Evolutionary conservation across 495 filamentous ascomycete genomes (phyloP), one percentile per base, ranked within the genome.

Genomic region (Lindgomyces ingoldianus): DNA sequence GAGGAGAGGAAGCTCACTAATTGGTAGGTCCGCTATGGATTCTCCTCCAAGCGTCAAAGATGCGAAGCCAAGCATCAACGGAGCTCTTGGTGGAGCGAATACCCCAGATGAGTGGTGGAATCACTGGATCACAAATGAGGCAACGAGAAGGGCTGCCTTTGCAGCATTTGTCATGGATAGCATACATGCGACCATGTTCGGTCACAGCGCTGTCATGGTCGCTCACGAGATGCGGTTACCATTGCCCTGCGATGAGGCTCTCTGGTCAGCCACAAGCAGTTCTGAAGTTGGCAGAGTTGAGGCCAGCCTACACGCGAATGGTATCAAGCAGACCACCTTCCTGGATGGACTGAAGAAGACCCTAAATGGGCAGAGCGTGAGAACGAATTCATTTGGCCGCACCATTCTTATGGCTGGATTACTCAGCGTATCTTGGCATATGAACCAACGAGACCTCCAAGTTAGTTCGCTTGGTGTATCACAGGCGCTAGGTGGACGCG

Each of bases 101-200:
- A 90, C 86, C 1, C 84, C 86, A 0, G 94, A 96, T 58, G 91
- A 96, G 70, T 94, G 89, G 77, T 98, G 94, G 94, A 90, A 91
- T 66, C 87, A 91, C 65, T 98, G 94, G 94, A 95, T 97, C 72
- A 93, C 91, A 4, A 91, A 91, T 42, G 94, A 98, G 73, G 89
- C 93, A 16, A 96, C 92, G 1, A 83, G 91, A 33, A 85, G 94
- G 42, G 91, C 89, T 3, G 94, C 93, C 0, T 98, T 97, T 80
- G 93, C 88, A 16, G 94, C 94, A 1, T 98, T 97, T 74, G 87
- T 98, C 22, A 86, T 96, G 55, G 94, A 98, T 74, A 95, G 93
- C 2, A 95, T 91, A 4, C 94, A 98, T 76, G 92, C 93, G 2
- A 97, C 91, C 44, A 96, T 98, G 90, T 98, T 98, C 75, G 94